Evolutionary conservation across 2,329 filamentous ascomycete species (phyloP).

Genomic region (Hypoxylon sp.): DNA sequence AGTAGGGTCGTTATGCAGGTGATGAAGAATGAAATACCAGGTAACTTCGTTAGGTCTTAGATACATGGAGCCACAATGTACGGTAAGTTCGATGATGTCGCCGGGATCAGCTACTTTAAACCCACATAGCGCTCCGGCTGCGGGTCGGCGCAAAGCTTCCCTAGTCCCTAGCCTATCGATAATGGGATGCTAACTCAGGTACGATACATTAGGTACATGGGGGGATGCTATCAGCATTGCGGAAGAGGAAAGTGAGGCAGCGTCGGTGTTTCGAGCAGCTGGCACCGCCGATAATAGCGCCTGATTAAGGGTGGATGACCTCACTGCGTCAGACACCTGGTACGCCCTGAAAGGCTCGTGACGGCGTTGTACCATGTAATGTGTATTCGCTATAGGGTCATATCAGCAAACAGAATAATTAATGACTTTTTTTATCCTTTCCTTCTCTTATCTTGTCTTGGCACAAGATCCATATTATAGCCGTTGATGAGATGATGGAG

Average conservation of each 20-base stretch:
- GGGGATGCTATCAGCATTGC: conserved; percentile 15
- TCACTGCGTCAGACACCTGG: conserved; percentile 43
- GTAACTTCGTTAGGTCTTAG: conserved; percentile 16
- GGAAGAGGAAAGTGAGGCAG: conserved; percentile 25
- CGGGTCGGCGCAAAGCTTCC: conserved; percentile 26
- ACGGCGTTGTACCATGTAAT: conserved; percentile 22
- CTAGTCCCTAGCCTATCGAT: conserved; percentile 33
- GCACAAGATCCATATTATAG: conserved; percentile 24
- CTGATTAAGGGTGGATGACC: conserved; percentile 45
- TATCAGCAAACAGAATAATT: conserved; percentile 19
- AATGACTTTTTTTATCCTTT: conserved; percentile 12
- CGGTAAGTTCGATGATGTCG: conserved; percentile 39
- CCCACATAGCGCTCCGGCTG: conserved; percentile 19
- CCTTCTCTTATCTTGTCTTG: conserved; percentile 17
- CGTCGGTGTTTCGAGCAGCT: conserved; percentile 32
- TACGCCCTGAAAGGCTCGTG: conserved; percentile 41
- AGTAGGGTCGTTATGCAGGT: conserved; percentile 12
- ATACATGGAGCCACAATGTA: conserved; percentile 1
- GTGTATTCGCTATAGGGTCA: conserved; percentile 20
- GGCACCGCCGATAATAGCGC: conserved; percentile 41
- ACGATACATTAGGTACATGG: conserved; percentile 18
- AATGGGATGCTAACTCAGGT: conserved; percentile 37
- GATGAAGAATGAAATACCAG: conserved; percentile 18
- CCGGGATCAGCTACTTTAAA: conserved; percentile 32
- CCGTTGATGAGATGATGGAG: conserved; percentile 14